Evolutionary conservation across 1,139 yeast species (phyloP).

Genomic region (Pichia sp.): DNA sequence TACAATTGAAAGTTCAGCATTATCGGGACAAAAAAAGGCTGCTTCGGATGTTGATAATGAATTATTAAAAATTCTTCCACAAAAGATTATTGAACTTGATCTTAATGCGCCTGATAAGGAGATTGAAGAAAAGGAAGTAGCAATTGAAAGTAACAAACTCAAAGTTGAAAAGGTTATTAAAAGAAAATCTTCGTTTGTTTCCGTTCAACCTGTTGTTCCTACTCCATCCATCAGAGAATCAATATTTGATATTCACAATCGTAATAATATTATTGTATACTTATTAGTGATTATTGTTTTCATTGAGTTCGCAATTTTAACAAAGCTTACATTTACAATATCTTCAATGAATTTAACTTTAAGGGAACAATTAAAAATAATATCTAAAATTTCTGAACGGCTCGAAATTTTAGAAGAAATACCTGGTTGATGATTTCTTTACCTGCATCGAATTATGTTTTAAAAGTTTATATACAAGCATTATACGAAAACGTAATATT

Average conservation of each 20-base stretch:
- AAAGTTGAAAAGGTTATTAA: not conserved
- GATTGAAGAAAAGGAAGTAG: not conserved
- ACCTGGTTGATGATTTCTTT: too few relatives aligned
- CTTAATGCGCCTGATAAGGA: slow-evolving; percentile 1
- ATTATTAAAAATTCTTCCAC: slow-evolving; percentile 7
- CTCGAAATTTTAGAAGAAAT: too few relatives aligned
- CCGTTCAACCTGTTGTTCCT: too few relatives aligned
- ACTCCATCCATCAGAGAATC: too few relatives aligned
- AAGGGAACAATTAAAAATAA: too few relatives aligned
- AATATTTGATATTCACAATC: too few relatives aligned
- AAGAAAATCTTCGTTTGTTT: too few relatives aligned
- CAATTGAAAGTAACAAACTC: not conserved
- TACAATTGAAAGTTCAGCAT: slow-evolving; percentile 46
- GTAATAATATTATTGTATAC: too few relatives aligned
- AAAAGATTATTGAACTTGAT: slow-evolving; percentile 6
- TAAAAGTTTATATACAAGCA: not conserved
- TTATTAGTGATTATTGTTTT: too few relatives aligned
- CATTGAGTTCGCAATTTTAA: not conserved
- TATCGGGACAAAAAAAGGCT: slow-evolving; percentile 41
- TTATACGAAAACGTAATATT: not conserved
- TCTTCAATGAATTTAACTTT: not conserved
- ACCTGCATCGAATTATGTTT: too few relatives aligned
- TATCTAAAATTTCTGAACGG: too few relatives aligned
- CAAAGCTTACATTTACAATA: not conserved
- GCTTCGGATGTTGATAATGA: slow-evolving; percentile 19